phyloP scores from a whole-genome alignment of 2,329 filamentous ascomycete genomes.

The Cladosporium austrohemisphaericum region DNA sequence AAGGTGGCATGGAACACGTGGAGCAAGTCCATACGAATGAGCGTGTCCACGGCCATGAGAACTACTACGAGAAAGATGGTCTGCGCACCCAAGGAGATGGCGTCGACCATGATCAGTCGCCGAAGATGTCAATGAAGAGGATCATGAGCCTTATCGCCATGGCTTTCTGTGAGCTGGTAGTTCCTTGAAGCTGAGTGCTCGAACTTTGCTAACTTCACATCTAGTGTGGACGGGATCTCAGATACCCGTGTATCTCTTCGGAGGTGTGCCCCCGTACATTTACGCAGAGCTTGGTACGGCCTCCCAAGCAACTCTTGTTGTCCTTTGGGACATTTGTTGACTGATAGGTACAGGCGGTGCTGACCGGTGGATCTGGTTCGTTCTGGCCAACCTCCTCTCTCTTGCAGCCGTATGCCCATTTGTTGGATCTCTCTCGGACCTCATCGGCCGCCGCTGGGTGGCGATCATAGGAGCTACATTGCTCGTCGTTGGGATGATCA shows the following conservation, averaged over 20 bases:
- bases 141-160: constrained; percentile 56
- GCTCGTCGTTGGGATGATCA: constrained; percentile 57
- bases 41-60: constrained; percentile 34
- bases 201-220: constrained; percentile 1
- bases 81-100: constrained; percentile 46
- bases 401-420: constrained; percentile 59
- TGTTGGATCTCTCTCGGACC: constrained; percentile 62
- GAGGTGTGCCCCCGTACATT: constrained; percentile 46
- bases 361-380: constrained; percentile 42
- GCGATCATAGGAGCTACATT: constrained; percentile 53
- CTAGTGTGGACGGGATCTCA: constrained; percentile 56
- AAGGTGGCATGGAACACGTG: constrained; percentile 24
- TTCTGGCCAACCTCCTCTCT: constrained; percentile 52
- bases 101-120: constrained; percentile 41
- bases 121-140: constrained; percentile 45
- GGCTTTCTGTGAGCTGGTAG: constrained; percentile 43
- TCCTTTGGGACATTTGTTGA: not conserved
- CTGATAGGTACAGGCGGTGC: constrained; percentile 48
- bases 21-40: constrained; percentile 38
- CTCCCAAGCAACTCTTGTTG: too few species aligned
- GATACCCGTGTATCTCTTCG: constrained; percentile 52
- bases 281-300: constrained; percentile 52
- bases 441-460: constrained; percentile 60
- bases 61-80: constrained; percentile 48
- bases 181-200: not conserved